Evolutionary conservation across 2,329 filamentous ascomycete genomes (phyloP).

Genomic region (Nigrospora sphaerica): DNA sequence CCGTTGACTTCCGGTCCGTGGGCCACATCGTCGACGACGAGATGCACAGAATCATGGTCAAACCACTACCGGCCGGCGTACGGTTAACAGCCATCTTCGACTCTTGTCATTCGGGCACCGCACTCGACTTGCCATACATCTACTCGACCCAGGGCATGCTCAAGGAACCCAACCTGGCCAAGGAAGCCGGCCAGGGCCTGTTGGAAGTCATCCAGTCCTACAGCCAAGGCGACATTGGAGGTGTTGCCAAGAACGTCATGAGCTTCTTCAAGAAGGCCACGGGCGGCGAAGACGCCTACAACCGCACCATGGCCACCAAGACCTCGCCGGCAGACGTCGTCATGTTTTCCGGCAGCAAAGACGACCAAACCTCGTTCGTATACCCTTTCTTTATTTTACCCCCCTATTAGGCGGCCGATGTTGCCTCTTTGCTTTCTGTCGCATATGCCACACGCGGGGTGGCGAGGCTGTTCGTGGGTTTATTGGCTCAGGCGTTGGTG

Average conservation of each 20-base stretch:
- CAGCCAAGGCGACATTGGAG: constrained; percentile 73
- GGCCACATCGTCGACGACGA: constrained; percentile 74
- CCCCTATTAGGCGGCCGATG: constrained; percentile 8
- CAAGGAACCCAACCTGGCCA: constrained; percentile 75
- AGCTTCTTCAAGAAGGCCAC: constrained; percentile 84
- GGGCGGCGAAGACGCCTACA: constrained; percentile 65
- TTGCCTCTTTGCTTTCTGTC: neutral
- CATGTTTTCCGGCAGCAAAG: constrained; percentile 97
- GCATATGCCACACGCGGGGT: neutral
- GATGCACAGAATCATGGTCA: constrained; percentile 72
- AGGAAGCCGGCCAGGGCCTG: constrained; percentile 68
- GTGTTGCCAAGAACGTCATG: constrained; percentile 75
- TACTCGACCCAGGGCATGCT: constrained; percentile 75
- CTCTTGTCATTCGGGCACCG: constrained; percentile 73
- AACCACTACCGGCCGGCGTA: constrained; percentile 71
- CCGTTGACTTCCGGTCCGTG: constrained; percentile 62
- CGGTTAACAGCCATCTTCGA: constrained; percentile 79
- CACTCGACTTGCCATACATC: constrained; percentile 70
- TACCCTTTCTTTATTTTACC: constrained; percentile 19
- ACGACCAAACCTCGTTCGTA: constrained; percentile 81
- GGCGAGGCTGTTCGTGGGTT: too few relatives aligned
- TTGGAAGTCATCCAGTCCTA: constrained; percentile 71
- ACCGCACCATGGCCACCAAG: constrained; percentile 79
- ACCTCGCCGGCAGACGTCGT: constrained; percentile 93
- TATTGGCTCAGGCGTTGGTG: too few relatives aligned